Conservation (phyloP, 192 early-diverging fungal genomes). For the Podila minutissima region DNA sequence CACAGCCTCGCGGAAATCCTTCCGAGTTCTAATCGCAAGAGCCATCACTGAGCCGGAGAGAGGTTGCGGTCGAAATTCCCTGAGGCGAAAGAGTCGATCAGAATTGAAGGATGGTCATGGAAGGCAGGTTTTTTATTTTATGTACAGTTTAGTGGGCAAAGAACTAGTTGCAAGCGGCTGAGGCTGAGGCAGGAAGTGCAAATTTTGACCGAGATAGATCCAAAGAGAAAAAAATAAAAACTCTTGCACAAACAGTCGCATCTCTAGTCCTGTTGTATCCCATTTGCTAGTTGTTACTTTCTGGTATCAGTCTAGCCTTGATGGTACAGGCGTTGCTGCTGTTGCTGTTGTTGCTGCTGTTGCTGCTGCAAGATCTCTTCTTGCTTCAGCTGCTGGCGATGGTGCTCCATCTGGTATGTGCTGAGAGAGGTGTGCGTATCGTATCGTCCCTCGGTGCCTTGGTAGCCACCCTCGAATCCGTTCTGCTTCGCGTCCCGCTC, state of each 20-base stretch:
- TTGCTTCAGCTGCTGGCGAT: conserved; percentile 40
- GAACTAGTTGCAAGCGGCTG: too few species aligned
- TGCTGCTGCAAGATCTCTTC: conserved; percentile 29
- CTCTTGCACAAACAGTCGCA: neutral
- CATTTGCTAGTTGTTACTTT: neutral
- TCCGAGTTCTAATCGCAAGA: too few species aligned
- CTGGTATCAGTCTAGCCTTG: neutral
- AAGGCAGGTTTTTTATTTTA: too few species aligned
- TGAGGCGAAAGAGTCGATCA: too few species aligned
- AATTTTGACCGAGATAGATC: too few species aligned
- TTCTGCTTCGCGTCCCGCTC: conserved; percentile 11
- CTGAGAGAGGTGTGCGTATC: conserved; percentile 9
- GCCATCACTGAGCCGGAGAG: too few species aligned
- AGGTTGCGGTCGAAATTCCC: too few species aligned
- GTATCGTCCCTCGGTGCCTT: neutral
- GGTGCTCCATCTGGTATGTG: conserved; percentile 32
- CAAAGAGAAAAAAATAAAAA: too few species aligned
- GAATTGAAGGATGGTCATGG: too few species aligned
- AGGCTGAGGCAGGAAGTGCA: too few species aligned
- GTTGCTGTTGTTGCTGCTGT: conserved; percentile 15
- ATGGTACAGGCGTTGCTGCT: conserved; percentile 4
- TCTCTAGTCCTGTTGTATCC: neutral
- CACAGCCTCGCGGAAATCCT: too few species aligned
- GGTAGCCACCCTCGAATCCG: neutral
- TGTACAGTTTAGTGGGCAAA: too few species aligned